phyloP scores from a whole-genome alignment of 148 eudicot genomes.

The Arbutus unedo region DNA sequence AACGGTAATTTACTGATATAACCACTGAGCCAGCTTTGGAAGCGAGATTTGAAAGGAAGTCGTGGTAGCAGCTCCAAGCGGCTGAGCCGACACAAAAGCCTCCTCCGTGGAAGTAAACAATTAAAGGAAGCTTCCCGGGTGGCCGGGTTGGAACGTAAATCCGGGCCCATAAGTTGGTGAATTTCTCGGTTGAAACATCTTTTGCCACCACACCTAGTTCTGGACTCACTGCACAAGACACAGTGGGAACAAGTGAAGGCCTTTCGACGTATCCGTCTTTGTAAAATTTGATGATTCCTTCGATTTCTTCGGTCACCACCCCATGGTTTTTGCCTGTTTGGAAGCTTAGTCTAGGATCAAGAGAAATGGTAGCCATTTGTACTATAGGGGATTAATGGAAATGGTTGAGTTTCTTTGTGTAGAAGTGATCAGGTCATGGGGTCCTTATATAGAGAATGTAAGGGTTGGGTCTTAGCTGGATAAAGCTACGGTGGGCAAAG shows the following conservation, averaged over 20 bases:
- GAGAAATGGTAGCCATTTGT: constrained; percentile 36
- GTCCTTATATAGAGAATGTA: background rate
- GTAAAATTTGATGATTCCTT: constrained; percentile 51
- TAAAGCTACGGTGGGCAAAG: background rate
- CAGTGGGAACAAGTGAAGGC: constrained; percentile 34
- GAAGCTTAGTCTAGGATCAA: constrained; percentile 32
- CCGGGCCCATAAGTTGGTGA: constrained; percentile 67
- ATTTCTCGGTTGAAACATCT: constrained; percentile 45
- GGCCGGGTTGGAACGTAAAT: constrained; percentile 39
- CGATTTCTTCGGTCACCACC: constrained; percentile 42
- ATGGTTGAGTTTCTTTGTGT: background rate
- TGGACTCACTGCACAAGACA: constrained; percentile 22
- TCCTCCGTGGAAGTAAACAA: constrained; percentile 61
- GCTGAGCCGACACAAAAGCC: constrained; percentile 61
- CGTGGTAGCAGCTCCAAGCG: constrained; percentile 55
- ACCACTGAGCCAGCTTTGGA: constrained; percentile 29
- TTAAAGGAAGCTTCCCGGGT: constrained; percentile 30
- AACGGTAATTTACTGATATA: constrained; percentile 48
- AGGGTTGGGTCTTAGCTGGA: background rate
- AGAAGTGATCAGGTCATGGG: background rate
- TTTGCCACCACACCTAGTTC: constrained; percentile 36
- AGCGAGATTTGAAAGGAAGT: constrained; percentile 38
- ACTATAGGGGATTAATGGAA: background rate
- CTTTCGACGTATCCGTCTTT: constrained; percentile 58
- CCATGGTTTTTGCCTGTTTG: constrained; percentile 19